Evolutionary conservation across 2,329 filamentous ascomycete species (phyloP).

Genomic region (Lecanoromycetidae sp.): DNA sequence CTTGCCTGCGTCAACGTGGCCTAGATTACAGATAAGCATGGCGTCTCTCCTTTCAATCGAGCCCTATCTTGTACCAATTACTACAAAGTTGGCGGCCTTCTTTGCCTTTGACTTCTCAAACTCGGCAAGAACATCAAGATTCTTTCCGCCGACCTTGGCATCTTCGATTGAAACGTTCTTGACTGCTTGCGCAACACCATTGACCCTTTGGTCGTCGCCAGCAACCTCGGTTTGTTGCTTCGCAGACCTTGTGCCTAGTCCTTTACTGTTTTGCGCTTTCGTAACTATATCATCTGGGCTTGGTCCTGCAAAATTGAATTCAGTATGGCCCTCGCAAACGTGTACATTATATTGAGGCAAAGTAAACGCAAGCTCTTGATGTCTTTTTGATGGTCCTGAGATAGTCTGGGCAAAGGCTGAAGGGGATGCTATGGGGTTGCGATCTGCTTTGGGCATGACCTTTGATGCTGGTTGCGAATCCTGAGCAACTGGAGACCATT

Average conservation of each 20-base stretch:
- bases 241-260: slow-evolving; percentile 31
- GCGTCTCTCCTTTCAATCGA: too few relatives aligned
- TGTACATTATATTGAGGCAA: background rate
- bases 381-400: slow-evolving; percentile 21
- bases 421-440: slow-evolving; percentile 33
- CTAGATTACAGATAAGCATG: too few relatives aligned
- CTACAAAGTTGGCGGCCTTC: slow-evolving; percentile 77
- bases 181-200: slow-evolving; percentile 37
- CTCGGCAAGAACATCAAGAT: slow-evolving; percentile 72
- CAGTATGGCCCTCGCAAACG: background rate
- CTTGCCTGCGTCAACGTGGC: slow-evolving; percentile 95
- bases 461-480: background rate
- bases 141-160: slow-evolving; percentile 53
- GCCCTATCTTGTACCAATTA: too few relatives aligned
- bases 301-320: slow-evolving; percentile 58
- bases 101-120: slow-evolving; percentile 65
- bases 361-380: slow-evolving; percentile 11
- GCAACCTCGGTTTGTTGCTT: slow-evolving; percentile 25
- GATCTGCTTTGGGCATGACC: background rate
- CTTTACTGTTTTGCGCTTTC: slow-evolving; percentile 70
- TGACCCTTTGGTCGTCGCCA: slow-evolving; percentile 32
- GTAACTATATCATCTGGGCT: slow-evolving; percentile 87
- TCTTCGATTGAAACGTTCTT: slow-evolving; percentile 39
- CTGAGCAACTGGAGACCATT: background rate
- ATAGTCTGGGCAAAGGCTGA: slow-evolving; percentile 40